Evolutionary conservation across 495 filamentous ascomycete genomes (phyloP).

Genomic region (Polyplosphaeria fusca): DNA sequence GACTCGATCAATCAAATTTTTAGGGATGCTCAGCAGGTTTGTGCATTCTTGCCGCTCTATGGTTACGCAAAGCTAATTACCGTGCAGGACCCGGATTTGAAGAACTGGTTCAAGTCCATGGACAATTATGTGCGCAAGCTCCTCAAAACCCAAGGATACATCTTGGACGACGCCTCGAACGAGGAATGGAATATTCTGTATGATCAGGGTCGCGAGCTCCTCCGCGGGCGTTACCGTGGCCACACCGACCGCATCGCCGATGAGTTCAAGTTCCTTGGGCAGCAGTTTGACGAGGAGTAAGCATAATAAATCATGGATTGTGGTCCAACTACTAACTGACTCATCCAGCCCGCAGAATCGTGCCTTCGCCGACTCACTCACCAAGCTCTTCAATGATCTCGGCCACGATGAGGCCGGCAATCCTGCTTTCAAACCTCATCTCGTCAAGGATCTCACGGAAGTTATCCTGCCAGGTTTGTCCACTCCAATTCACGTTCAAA

Average conservation of each 20-base stretch:
- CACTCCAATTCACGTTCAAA: too few species aligned
- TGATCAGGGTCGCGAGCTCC: conserved; percentile 81
- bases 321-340: too few species aligned
- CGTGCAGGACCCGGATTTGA: conserved; percentile 79
- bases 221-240: conserved; percentile 80
- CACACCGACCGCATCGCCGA: conserved; percentile 87
- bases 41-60: too few species aligned
- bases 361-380: conserved; percentile 66
- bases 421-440: conserved; percentile 82
- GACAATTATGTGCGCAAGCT: conserved; percentile 77
- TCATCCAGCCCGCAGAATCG: conserved; percentile 64
- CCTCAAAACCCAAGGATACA: conserved; percentile 83
- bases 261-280: conserved; percentile 82
- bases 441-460: conserved; percentile 82
- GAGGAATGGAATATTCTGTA: conserved; percentile 80
- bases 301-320: too few species aligned
- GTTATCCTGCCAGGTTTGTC: conserved; percentile 81
- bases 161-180: conserved; percentile 79
- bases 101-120: conserved; percentile 80
- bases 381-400: conserved; percentile 84
- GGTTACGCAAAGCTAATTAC: too few species aligned
- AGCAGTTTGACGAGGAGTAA: conserved; percentile 92
- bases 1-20: conserved; percentile 85
- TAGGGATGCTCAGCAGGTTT: conserved; percentile 78
- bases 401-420: conserved; percentile 83